Base-by-base conservation (phyloP, 805 yeast genomes). In the Ogataea philodendri region DNA sequence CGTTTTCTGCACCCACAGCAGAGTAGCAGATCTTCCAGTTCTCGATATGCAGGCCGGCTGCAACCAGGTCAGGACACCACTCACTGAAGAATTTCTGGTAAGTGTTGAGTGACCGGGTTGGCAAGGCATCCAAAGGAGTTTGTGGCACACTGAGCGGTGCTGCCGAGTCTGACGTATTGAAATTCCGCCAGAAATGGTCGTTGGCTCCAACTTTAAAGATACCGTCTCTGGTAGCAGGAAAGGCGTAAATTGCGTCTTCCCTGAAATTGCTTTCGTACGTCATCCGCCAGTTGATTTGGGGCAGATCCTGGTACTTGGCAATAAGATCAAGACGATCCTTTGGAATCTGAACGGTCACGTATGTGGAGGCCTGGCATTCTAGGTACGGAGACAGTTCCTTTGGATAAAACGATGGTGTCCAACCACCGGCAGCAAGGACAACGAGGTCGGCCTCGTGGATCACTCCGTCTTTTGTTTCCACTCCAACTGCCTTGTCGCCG, bases 401-500 rank as follows among this genome's bases (percentile, higher is more conserved):
- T 1, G 49, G 45, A 22, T 39, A 35, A 11, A 46, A 26, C 7
- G 45, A 36, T 13, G 46, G 44, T 2, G 56, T 37, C 56, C 54
- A 51, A 6, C 53, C 50, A 9, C 56, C 54, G 13, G 44, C 32
- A 15, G 42, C 31, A 7, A 48, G 37, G 26, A 51, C 36, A 9
- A 49, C 54, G 11, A 50, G 29, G 30, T 50, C 49, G 6, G 49
- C 47, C 5, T 9, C 9, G 27, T 49, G 54, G 3, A 14, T 16
- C 9, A 28, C 32, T 3, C 54, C 58, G 39, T 57, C 60, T 13
- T 27, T 31, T 3, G 60, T 54, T 9, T 32, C 34, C 19, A 55
- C 49, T n/a, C 60, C 60, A 17, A 33, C 33, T 15, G 49, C 39
- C 1, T 4, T n/a, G 11, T 22, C 21, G 7, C 32, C 36, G 8